A percentile compares a stretch with the other conserved stretches of the same genome.
These are phyloP conservation scores for Chaetoceros muelleri DNA, from an alignment of 108 stramenopile genomes.

Conservation along the genomic window DNA sequence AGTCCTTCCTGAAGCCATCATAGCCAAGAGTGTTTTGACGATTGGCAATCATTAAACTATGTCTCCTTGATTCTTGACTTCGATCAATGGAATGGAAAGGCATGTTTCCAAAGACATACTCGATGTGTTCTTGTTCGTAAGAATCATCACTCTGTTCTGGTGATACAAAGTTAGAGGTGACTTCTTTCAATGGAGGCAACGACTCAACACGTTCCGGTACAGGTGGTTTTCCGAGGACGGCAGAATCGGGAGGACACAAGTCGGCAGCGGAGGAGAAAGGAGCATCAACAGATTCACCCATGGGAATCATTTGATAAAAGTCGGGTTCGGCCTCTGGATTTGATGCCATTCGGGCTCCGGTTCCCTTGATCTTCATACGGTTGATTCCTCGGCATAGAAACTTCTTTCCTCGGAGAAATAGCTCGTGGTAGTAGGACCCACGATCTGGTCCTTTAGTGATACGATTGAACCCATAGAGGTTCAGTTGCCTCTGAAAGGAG, in stretches of 20 bases:
- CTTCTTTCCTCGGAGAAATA: conserved; percentile 53
- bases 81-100: background rate
- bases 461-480: conserved; percentile 85
- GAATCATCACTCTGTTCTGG: too few species aligned
- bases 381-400: conserved; percentile 54
- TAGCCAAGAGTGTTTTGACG: background rate
- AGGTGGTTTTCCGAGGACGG: too few species aligned
- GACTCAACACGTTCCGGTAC: too few species aligned
- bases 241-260: too few species aligned
- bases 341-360: conserved; percentile 49
- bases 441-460: conserved; percentile 46
- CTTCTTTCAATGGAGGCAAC: too few species aligned
- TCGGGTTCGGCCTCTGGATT: conserved; percentile 79
- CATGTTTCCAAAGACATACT: background rate
- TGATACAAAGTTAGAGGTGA: too few species aligned
- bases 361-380: conserved; percentile 74
- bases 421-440: conserved; percentile 66
- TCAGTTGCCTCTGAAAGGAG: conserved; percentile 87
- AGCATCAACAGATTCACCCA: too few species aligned
- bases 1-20: too few species aligned
- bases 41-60: background rate
- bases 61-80: background rate
- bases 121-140: background rate
- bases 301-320: conserved; percentile 63
- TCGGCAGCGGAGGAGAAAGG: too few species aligned